phyloP scores from a whole-genome alignment of 192 early-diverging fungal genomes.

The Coemansia sp. region DNA sequence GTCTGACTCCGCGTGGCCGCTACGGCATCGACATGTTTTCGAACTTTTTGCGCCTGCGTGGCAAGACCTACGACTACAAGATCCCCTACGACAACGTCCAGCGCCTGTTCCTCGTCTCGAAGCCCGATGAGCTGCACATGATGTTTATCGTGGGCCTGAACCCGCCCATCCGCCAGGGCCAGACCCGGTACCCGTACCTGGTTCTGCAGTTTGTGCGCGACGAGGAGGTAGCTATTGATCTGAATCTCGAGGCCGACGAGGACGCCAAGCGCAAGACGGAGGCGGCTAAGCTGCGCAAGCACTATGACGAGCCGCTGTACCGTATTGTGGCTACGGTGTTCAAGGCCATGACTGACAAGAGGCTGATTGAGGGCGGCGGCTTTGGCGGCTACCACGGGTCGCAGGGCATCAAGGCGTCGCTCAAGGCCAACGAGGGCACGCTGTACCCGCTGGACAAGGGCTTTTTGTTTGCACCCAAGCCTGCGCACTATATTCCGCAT shows the following conservation, averaged over 20 bases:
- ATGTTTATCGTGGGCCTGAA: slow-evolving; percentile 94
- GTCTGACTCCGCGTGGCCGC: slow-evolving; percentile 89
- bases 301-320: slow-evolving; percentile 85
- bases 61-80: slow-evolving; percentile 98
- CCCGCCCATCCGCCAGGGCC: slow-evolving; percentile 95
- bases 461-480: slow-evolving; percentile 94
- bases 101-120: slow-evolving; percentile 84
- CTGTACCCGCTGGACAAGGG: slow-evolving; percentile 92
- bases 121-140: slow-evolving; percentile 90
- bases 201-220: slow-evolving; percentile 96
- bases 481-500: slow-evolving; percentile 82
- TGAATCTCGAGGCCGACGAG: slow-evolving; percentile 81
- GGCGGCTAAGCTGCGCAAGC: slow-evolving; percentile 71
- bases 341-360: slow-evolving; percentile 75
- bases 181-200: slow-evolving; percentile 92
- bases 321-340: slow-evolving; percentile 86
- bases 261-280: slow-evolving; percentile 60
- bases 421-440: slow-evolving; percentile 95
- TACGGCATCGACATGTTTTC: slow-evolving; percentile 94
- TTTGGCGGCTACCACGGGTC: slow-evolving; percentile 72
- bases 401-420: slow-evolving; percentile 87
- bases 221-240: slow-evolving; percentile 79
- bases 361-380: slow-evolving; percentile 66
- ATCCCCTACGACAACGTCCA: slow-evolving; percentile 83
- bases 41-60: slow-evolving; percentile 88